Evolutionary conservation across 148 eudicot species (phyloP), one percentile per base, ranked within the genome.

Genomic region (Amaranthus cruentus): DNA sequence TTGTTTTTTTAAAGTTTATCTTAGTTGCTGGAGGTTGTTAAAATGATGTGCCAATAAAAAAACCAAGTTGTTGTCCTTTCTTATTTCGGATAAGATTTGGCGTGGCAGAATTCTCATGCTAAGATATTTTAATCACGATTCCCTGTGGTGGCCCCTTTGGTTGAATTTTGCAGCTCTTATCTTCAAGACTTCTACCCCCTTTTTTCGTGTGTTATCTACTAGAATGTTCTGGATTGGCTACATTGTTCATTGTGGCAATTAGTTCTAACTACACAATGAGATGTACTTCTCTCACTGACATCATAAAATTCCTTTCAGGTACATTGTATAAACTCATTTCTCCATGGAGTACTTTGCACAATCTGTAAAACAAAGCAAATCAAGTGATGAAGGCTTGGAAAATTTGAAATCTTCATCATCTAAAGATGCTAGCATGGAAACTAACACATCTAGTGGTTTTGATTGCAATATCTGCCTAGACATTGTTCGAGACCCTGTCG

Each of bases 401-500:
- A 85, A 81, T 60, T 71, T 81, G 73, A 80, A 80, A 73, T 66
- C 87, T n/a, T 55, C 68, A 28, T 64, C 80, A 15, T 70, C 69
- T 11, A 73, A 65, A 47, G 54, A 79, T 5, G 71, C 84, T 38
- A 80, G 67, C 49, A 13, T 74, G 4, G 90, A 83, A 43, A 69
- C 75, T 8, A 81, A 72, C 70, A 43, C 84, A 5, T 78, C 86
- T 0, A 77, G 77, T 61, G 91, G 89, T 14, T 93, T 93, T 21
- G 97, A 93, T 55, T 93, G 98, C 84, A 93, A 91, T 70, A 93
- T 93, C 1, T 93, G 98, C 80, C 79, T 89, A 69, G 97, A 93
- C 70, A 70, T 72, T 3, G 95, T 91, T 61, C 90, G 84, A 47
- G 92, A 93, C 18, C 98, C 98, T 0, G 95, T 93, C 11, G 89